These are phyloP conservation scores for Trametes sp. DNA, from an alignment of 1,284 basidiomycete species.

Conservation along the genomic window DNA sequence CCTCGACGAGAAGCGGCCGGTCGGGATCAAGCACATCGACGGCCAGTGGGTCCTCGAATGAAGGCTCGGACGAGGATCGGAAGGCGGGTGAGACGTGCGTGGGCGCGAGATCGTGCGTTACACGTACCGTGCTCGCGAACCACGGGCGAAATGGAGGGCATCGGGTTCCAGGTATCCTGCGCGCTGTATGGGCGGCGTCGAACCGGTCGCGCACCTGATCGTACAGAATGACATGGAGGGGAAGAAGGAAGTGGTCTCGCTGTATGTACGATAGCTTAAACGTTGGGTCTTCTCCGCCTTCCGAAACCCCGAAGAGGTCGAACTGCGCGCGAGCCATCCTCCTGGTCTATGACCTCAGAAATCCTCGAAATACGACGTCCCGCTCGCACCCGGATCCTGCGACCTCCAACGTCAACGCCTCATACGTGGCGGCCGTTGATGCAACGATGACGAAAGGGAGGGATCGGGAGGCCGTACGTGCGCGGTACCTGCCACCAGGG, in stretches of 20 bases:
- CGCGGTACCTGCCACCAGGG: not conserved
- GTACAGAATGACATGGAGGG: not conserved
- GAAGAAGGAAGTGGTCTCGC: slow-evolving; percentile 1
- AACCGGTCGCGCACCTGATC: slow-evolving; percentile 6
- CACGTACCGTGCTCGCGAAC: not conserved
- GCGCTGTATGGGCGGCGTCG: too few relatives aligned
- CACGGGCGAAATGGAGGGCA: too few relatives aligned
- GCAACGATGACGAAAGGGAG: slow-evolving; percentile 12
- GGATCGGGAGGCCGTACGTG: not conserved
- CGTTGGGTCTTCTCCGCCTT: not conserved
- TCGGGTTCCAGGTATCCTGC: too few relatives aligned
- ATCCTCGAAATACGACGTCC: not conserved
- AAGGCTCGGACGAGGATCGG: slow-evolving; percentile 11
- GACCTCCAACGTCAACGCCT: too few relatives aligned
- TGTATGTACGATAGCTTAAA: slow-evolving; percentile 13
- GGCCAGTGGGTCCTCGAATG: slow-evolving; percentile 77
- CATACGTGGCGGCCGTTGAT: slow-evolving; percentile 5
- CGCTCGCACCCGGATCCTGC: too few relatives aligned
- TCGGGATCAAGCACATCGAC: slow-evolving; percentile 72
- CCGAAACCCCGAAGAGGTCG: not conserved
- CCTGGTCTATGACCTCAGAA: not conserved
- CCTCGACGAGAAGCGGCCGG: slow-evolving; percentile 85
- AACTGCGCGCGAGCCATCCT: not conserved
- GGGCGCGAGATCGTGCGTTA: not conserved
- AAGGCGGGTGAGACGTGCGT: not conserved